Evolutionary conservation across 2,329 filamentous ascomycete species (phyloP), one percentile per base, ranked within the genome.

Genomic region (Sphaceloma murrayae): DNA sequence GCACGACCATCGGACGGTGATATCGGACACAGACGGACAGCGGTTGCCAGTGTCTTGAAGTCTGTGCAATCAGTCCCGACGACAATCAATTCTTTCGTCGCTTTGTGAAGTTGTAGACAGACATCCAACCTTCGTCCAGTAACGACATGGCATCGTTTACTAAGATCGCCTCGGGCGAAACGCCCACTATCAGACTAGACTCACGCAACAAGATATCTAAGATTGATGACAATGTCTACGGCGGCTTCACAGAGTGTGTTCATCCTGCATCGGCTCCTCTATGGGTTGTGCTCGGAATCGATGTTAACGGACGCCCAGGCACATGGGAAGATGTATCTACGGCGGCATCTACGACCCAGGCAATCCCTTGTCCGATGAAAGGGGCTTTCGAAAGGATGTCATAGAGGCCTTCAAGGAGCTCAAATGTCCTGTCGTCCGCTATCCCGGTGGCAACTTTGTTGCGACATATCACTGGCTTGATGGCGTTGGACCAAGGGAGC

Each of bases 311-410:
- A n/a, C n/a, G n/a, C n/a, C n/a, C 52, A 85, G 82, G 55, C 85
- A 91, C 63, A 91, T 91, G 84, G 85, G 85, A 55, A 77, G 85
- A 49, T 91, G 85, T 67, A 87, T 91, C 57, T 89, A 91, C 60
- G 83, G 83, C 51, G 85, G 85, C 51, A 82, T 91, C 58, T 89
- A 87, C 63, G 84, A 89, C 53, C 84, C 83, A 1, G 74, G 72
- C 24, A 87, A 79, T 59, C 47, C 56, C n/a, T 70, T 87, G n/a
- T 79, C 82, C 2, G 82, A 88, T 53, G 69, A 76, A 44, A 69
- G 83, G 51, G 84, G 84, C 31, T 89, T 85, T 65, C 79, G 85
- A 29, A 84, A 73, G 52, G 85, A 91, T 62, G 85, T 91, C 31
- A 74, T 91, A 17, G 72, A 75, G 31, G 79, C 82, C 4, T 68